These are phyloP conservation scores for Breynia disticha DNA, from an alignment of 441 rosid genomes.

Conservation along the genomic window DNA sequence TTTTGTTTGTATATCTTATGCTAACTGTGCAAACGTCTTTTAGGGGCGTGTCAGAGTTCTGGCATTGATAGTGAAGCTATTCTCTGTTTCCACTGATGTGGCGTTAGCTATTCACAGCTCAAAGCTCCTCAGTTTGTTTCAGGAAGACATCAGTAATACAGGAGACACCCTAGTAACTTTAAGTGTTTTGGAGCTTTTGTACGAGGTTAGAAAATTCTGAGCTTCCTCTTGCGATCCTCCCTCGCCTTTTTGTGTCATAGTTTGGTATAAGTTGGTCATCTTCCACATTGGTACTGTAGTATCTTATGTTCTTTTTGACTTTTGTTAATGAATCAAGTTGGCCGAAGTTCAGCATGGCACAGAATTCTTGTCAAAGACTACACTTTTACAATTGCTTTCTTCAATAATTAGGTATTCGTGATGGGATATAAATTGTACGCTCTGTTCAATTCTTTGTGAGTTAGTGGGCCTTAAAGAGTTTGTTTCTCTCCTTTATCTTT, in stretches of 20 bases:
- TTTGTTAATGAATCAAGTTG: constrained; percentile 36
- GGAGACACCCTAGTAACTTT: constrained; percentile 55
- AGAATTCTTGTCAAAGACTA: constrained; percentile 59
- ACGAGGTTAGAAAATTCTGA: constrained; percentile 49
- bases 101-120: constrained; percentile 54
- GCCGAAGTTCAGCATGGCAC: constrained; percentile 61
- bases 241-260: not conserved
- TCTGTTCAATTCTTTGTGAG: not conserved
- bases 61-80: constrained; percentile 78
- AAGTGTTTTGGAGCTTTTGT: constrained; percentile 71
- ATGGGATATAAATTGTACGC: constrained; percentile 4
- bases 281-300: not conserved
- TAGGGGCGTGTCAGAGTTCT: constrained; percentile 78
- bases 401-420: constrained; percentile 53
- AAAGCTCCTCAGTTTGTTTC: constrained; percentile 60
- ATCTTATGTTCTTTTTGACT: not conserved
- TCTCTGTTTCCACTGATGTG: constrained; percentile 55
- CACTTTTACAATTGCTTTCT: constrained; percentile 54
- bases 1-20: not conserved
- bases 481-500: constrained; percentile 3
- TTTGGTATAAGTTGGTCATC: constrained; percentile 5
- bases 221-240: not conserved
- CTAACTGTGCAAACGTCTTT: constrained; percentile 13
- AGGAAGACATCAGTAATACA: constrained; percentile 51
- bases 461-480: not conserved